Percentiles rank a stretch among this genome's conserved stretches.
Conservation (phyloP, 1,284 basidiomycete genomes). For the Somion occarium region DNA sequence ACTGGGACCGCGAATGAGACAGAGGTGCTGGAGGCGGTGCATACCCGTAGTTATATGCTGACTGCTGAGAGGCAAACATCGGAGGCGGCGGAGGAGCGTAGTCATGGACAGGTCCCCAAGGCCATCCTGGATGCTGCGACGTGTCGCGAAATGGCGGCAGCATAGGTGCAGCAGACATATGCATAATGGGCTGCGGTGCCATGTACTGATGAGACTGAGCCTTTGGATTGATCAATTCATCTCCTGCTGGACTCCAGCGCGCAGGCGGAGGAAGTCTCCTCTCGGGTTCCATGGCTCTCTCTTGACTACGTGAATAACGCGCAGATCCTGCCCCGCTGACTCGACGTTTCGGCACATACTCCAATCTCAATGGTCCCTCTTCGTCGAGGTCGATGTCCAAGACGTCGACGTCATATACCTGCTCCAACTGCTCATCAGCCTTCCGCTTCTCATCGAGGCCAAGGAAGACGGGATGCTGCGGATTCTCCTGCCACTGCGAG, state of each 20-base stretch:
- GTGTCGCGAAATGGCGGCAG: slow-evolving; percentile 25
- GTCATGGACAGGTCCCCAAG: background rate
- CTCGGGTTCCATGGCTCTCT: slow-evolving; percentile 26
- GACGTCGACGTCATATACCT: slow-evolving; percentile 37
- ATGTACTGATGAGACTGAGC: slow-evolving; percentile 49
- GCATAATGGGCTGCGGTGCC: slow-evolving; percentile 52
- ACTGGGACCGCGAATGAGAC: slow-evolving; percentile 51
- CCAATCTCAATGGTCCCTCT: slow-evolving; percentile 73
- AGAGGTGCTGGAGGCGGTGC: slow-evolving; percentile 32
- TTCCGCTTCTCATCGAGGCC: slow-evolving; percentile 58
- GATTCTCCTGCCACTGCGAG: slow-evolving; percentile 15
- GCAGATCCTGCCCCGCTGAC: slow-evolving; percentile 32
- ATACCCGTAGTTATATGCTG: slow-evolving; percentile 37
- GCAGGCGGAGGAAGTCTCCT: slow-evolving; percentile 64
- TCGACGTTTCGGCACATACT: slow-evolving; percentile 71
- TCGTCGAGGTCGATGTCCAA: slow-evolving; percentile 75
- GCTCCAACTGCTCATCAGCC: slow-evolving; percentile 38
- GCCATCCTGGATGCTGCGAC: slow-evolving; percentile 21
- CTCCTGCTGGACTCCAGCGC: slow-evolving; percentile 73
- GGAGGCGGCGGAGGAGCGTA: background rate
- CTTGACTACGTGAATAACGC: slow-evolving; percentile 25
- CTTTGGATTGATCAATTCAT: slow-evolving; percentile 61
- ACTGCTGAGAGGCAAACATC: slow-evolving; percentile 16
- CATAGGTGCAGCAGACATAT: slow-evolving; percentile 20
- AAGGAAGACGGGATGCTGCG: slow-evolving; percentile 63